Base-by-base conservation (phyloP, 179 eudicot genomes). In the Beta macrorhiza region DNA sequence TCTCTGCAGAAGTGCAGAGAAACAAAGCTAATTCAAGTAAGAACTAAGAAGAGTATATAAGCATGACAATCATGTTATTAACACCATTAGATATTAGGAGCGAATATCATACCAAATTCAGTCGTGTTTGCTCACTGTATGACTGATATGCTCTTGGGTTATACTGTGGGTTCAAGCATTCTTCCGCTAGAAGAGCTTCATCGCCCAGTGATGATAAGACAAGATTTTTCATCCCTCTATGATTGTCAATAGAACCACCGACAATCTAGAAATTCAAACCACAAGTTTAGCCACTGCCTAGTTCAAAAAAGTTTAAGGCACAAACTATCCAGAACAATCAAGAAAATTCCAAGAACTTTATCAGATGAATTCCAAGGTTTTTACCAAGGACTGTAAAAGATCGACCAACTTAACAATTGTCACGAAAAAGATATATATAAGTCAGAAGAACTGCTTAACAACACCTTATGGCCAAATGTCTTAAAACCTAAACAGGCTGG, bases 161-260 rank as follows among this genome's bases (percentile, higher is more conserved):
- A 79, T 96, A 96, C 74, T 89, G 77, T 25, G 97, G 97, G 80
- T 96, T 96, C 70, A 84, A 73, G 85, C 78, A 83, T 70, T 91
- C 98, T 62, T 94, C 93, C 57, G 94, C 81, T 44, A 94, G 90
- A 70, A 94, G 72, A 78, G 97, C 75, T 78, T 96, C 97, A 79
- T 92, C 99, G 20, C 98, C 99, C 97, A 91, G 84, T 20, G 90
- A 92, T 82, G 99, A 90, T 84, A 94, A 85, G 55, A 94, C 89
- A 63, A 96, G 94, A 84, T 92, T 96, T 82, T 91, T 96, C 87
- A 86, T 92, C 67, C 99, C 99, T 77, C 97, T 86, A 79, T 84
- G 97, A 77, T 94, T 89, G 83, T 86, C 88, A 87, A 96, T 87
- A 79, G 92, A 86, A 62, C 90, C 93, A 82, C 89, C 89, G 85